These are phyloP conservation scores for Peronospora farinosa DNA, from an alignment of 352 stramenopile genomes.

Conservation along the genomic window DNA sequence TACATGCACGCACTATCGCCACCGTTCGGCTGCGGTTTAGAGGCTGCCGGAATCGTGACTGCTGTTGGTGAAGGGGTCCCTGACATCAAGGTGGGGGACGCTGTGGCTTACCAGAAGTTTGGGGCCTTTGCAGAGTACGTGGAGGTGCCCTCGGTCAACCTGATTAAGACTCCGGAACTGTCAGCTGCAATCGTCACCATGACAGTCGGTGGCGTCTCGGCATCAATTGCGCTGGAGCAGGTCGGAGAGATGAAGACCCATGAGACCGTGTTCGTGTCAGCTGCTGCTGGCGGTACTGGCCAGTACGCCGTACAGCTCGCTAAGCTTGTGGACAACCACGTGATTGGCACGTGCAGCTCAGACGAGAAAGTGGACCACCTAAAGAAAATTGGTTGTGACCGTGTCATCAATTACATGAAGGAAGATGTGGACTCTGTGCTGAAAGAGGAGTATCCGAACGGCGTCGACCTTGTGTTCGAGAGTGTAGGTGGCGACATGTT, in stretches of 20 bases:
- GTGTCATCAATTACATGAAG: constrained; percentile 27
- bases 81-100: constrained; percentile 36
- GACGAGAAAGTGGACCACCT: constrained; percentile 19
- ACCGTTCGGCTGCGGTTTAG: constrained; percentile 45
- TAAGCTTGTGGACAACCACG: constrained; percentile 24
- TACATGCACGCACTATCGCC: constrained; percentile 27
- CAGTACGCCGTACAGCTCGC: constrained; percentile 23
- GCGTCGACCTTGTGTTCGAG: constrained; percentile 25
- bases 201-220: constrained; percentile 22
- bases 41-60: constrained; percentile 35
- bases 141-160: constrained; percentile 12
- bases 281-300: constrained; percentile 20
- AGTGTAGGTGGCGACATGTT: constrained; percentile 26
- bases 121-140: constrained; percentile 20
- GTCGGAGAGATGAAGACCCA: constrained; percentile 22
- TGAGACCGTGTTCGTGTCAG: constrained; percentile 22
- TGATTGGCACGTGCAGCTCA: constrained; percentile 26
- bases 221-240: constrained; percentile 21
- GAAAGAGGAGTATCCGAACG: constrained; percentile 26
- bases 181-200: constrained; percentile 16
- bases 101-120: constrained; percentile 37
- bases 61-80: constrained; percentile 33
- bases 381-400: constrained; percentile 22
- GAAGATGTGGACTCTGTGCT: constrained; percentile 22
- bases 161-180: constrained; percentile 22